Percentiles rank a stretch among this genome's conserved stretches.
phyloP scores from a whole-genome alignment of 2,329 filamentous ascomycete species.

The Penicillium vulpinum region DNA sequence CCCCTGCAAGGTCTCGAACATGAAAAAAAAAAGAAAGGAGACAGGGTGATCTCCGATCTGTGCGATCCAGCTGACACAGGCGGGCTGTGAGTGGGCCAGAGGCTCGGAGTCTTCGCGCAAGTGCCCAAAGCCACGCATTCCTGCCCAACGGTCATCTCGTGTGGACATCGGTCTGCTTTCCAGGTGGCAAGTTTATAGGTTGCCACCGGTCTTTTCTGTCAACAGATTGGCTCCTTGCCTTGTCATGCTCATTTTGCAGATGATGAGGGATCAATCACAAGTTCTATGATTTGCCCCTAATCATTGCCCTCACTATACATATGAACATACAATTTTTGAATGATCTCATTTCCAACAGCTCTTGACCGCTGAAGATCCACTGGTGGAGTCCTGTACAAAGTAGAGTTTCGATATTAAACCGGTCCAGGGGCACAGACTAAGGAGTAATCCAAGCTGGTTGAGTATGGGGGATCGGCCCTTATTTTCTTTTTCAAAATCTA shows the following conservation, averaged over 20 bases:
- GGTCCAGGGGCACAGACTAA: slow-evolving; percentile 23
- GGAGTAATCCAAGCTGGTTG: slow-evolving; percentile 23
- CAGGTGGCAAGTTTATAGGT: slow-evolving; percentile 22
- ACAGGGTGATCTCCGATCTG: slow-evolving; percentile 19
- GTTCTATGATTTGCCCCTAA: neutral
- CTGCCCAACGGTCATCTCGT: slow-evolving; percentile 35
- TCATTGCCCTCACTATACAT: neutral
- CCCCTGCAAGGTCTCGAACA: slow-evolving; percentile 8
- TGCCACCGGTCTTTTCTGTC: slow-evolving; percentile 9
- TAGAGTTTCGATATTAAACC: slow-evolving; percentile 6
- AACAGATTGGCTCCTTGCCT: slow-evolving; percentile 17
- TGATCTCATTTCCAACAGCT: neutral
- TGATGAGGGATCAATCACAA: slow-evolving; percentile 12
- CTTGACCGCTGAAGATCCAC: slow-evolving; percentile 18
- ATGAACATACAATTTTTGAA: slow-evolving; percentile 2
- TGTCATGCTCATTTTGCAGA: neutral
- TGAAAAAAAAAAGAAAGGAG: slow-evolving; percentile 4
- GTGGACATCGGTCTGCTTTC: slow-evolving; percentile 6
- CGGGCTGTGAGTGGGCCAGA: slow-evolving; percentile 19
- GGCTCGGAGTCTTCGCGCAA: slow-evolving; percentile 13
- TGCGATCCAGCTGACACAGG: slow-evolving; percentile 20
- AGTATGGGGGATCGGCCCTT: slow-evolving; percentile 20
- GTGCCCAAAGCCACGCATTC: slow-evolving; percentile 42
- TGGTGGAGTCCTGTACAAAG: slow-evolving; percentile 13
- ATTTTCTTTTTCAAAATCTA: slow-evolving; percentile 12